Conservation (phyloP, 176 grass and related monocot genomes). For the Zoysia pacifica region DNA sequence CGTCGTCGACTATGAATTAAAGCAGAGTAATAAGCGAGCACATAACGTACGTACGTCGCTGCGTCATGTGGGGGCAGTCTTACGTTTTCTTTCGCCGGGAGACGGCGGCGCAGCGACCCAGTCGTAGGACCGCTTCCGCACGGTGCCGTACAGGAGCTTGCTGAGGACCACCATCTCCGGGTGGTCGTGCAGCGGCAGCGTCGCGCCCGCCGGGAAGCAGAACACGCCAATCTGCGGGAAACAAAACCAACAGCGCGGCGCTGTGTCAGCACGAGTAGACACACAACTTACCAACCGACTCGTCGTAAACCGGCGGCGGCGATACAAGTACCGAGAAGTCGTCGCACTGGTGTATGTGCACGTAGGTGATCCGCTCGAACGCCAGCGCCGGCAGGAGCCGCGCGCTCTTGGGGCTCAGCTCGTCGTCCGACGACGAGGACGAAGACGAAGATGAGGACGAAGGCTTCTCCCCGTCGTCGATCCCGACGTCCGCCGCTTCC, state of each 20-base stretch:
- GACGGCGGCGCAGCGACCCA: constrained; percentile 47
- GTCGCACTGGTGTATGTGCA: constrained; percentile 70
- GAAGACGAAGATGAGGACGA: neutral
- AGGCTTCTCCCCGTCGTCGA: constrained; percentile 56
- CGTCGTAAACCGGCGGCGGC: neutral
- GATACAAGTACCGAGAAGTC: constrained; percentile 69
- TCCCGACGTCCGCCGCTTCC: constrained; percentile 69
- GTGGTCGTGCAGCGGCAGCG: constrained; percentile 84
- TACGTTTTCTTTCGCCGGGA: constrained; percentile 41
- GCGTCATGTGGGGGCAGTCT: neutral
- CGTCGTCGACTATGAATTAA: neutral
- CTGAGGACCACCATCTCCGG: constrained; percentile 81
- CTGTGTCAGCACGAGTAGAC: neutral
- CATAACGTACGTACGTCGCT: too few species aligned
- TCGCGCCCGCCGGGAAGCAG: constrained; percentile 83
- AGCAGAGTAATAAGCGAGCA: neutral
- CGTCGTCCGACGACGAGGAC: constrained; percentile 22
- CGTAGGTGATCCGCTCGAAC: constrained; percentile 66
- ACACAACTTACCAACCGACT: neutral
- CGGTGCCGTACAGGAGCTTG: constrained; percentile 75
- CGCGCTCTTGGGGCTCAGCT: constrained; percentile 36
- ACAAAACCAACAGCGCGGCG: neutral
- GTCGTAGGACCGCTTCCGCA: constrained; percentile 64
- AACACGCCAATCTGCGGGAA: constrained; percentile 69
- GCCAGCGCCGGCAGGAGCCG: constrained; percentile 49